phyloP scores from a whole-genome alignment of 2,329 filamentous ascomycete genomes.

The Aspergillus novofumigatus region DNA sequence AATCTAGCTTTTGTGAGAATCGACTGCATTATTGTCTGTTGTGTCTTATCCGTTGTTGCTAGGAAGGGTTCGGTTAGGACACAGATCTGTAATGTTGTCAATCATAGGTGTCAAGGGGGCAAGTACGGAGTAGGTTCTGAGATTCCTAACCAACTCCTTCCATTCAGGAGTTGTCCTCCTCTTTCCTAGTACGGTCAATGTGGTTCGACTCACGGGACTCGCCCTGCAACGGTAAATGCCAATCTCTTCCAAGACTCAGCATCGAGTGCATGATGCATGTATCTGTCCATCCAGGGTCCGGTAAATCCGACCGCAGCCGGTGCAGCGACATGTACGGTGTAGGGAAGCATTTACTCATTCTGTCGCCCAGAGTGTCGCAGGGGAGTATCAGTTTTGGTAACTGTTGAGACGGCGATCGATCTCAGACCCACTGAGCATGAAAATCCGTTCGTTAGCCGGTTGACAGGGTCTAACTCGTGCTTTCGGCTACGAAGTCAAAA shows the following conservation, averaged over 20 bases:
- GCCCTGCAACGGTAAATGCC: not conserved
- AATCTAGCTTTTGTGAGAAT: not conserved
- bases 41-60: not conserved
- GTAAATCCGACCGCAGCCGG: constrained; percentile 4
- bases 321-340: not conserved
- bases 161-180: constrained; percentile 1
- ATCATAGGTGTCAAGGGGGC: not conserved
- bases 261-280: constrained; percentile 6
- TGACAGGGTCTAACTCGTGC: constrained; percentile 4
- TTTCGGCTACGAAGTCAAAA: constrained; percentile 7
- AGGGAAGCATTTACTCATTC: constrained; percentile 18
- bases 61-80: not conserved
- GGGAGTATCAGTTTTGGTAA: not conserved
- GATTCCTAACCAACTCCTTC: not conserved
- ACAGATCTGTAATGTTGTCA: not conserved
- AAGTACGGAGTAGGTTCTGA: not conserved
- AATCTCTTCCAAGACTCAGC: not conserved
- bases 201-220: not conserved
- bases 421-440: constrained; percentile 6
- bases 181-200: constrained; percentile 10
- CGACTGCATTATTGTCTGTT: not conserved
- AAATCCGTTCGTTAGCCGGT: constrained; percentile 12
- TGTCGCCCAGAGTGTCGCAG: constrained; percentile 8
- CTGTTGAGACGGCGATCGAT: not conserved
- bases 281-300: constrained; percentile 4